phyloP scores from a whole-genome alignment of 371 early-diverging fungal genomes.

The Mortierella sp. region DNA sequence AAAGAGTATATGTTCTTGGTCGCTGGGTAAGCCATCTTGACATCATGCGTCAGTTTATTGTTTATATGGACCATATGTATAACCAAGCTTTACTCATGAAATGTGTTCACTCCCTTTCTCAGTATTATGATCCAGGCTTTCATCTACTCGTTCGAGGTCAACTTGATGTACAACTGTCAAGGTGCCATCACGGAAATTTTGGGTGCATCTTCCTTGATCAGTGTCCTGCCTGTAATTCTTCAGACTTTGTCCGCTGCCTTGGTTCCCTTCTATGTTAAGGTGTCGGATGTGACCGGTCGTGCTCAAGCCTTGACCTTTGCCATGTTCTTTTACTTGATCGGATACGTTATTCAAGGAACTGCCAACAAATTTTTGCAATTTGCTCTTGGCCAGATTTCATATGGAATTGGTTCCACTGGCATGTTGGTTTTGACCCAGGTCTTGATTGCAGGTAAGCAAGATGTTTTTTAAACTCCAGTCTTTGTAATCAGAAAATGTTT shows the following conservation, averaged over 20 bases:
- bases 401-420: constrained; percentile 60
- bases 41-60: neutral
- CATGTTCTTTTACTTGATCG: constrained; percentile 58
- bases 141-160: constrained; percentile 45
- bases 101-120: neutral
- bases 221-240: constrained; percentile 56
- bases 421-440: constrained; percentile 58
- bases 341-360: constrained; percentile 56
- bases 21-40: constrained; percentile 22
- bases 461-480: neutral
- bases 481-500: neutral
- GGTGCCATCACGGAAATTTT: constrained; percentile 44
- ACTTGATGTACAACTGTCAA: constrained; percentile 39
- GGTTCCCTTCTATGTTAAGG: constrained; percentile 63
- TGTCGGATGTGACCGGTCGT: constrained; percentile 61
- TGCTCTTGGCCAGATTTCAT: constrained; percentile 60
- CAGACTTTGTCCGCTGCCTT: constrained; percentile 60
- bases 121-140: constrained; percentile 43
- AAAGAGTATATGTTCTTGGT: constrained; percentile 29
- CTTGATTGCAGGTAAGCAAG: constrained; percentile 59
- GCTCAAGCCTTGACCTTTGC: constrained; percentile 57
- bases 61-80: neutral
- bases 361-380: constrained; percentile 52
- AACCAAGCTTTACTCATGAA: neutral
- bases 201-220: constrained; percentile 29